A percentile compares a stretch with the other conserved stretches of the same genome.
Evolutionary conservation across 2,329 filamentous ascomycete species (phyloP).

Genomic region (Byssoonygena ceratinophila): DNA sequence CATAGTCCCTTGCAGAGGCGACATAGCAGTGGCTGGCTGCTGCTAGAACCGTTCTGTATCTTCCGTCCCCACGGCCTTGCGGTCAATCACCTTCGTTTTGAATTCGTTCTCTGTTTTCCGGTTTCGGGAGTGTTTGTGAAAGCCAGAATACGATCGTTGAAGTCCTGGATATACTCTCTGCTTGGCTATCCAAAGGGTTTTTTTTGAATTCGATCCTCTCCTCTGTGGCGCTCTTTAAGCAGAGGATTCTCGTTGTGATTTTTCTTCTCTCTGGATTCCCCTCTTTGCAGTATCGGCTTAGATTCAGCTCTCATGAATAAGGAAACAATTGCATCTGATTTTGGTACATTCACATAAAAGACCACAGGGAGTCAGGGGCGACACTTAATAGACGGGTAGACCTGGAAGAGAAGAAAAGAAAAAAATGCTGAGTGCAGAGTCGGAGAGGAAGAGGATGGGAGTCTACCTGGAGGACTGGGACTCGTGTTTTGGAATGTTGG

Average conservation of each 20-base stretch:
- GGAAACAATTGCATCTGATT: no score
- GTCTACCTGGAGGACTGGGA: conserved; percentile 12
- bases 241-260: no score
- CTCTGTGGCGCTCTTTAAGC: not conserved
- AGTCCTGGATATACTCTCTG: not conserved
- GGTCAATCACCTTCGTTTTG: not conserved
- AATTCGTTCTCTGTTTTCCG: not conserved
- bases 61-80: not conserved
- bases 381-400: no score
- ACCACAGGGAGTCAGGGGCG: no score
- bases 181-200: no score
- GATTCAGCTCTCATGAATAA: no score
- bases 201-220: not conserved
- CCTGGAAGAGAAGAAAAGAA: not conserved
- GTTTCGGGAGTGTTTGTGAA: not conserved
- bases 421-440: conserved; percentile 8
- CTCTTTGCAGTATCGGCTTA: no score
- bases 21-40: conserved; percentile 14
- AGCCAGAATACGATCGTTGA: conserved; percentile 11
- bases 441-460: conserved; percentile 8
- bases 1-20: not conserved
- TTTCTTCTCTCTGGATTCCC: no score
- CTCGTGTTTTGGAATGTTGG: not conserved
- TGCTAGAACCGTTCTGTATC: not conserved
- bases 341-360: no score